Base-by-base conservation (phyloP, 441 rosid genomes). In the Populus tomentosa region DNA sequence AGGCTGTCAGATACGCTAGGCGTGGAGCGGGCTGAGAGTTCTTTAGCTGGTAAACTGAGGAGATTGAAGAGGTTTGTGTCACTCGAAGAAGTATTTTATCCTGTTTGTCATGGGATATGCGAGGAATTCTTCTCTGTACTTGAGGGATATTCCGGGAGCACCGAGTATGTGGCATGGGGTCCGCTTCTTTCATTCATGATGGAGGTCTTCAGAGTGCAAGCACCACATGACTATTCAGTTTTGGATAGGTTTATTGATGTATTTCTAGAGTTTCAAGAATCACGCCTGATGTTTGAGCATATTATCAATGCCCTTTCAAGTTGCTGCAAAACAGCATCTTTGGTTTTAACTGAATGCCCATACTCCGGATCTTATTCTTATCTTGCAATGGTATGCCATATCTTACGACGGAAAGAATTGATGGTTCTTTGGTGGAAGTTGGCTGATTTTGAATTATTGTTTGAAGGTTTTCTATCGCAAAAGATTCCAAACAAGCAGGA, bases 381-480 rank as follows among this genome's bases (percentile, higher is more conserved):
- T 86, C 96, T 94, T 84, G 90, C 97, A 65, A 76, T 96, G 83
- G 95, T 92, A 32, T 92, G 99, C 83, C 96, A 96, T 80, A 80
- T 96, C 77, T 82, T 96, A 42, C 86, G 94, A 80, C 88, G 95
- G 71, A 88, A 91, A 80, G 91, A 91, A 78, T 66, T 94, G 80
- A 91, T 94, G 98, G 83, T 87, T 71, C 89, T 88, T n/a, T 96
- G 99, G 99, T 91, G 97, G 95, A 91, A 87, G 74, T 88, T 90
- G 67, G 77, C 83, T 35, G 91, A 94, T 87, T 96, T 93, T 79
- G 95, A 93, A 81, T 78, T 84, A 77, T 78, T 94, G 80, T 91
- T 94, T 73, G 99, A 94, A 89, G 90, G 98, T 75, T 90, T 96
- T 86, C 87, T 96, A 80, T 90, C 97, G 10, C 89, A 84, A 69